A percentile compares a stretch with the other conserved stretches of the same genome.
Conservation (phyloP, 2,329 filamentous ascomycete species). For the Diaporthe ampelina region DNA sequence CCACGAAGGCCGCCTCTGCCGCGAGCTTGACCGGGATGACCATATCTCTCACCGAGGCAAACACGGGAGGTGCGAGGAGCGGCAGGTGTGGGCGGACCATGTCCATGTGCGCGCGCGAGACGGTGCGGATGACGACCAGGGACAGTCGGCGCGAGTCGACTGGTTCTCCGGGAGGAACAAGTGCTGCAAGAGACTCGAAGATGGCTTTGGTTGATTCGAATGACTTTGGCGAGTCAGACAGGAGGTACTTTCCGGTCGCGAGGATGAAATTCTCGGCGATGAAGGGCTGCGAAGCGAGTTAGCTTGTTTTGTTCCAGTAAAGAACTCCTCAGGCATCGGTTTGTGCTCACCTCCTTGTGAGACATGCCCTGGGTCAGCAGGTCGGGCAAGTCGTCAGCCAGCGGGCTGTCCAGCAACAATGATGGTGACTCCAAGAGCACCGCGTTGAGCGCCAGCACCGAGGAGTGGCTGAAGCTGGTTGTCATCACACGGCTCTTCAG, state of each 20-base stretch:
- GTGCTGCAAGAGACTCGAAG: slow-evolving; percentile 81
- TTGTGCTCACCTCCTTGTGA: slow-evolving; percentile 77
- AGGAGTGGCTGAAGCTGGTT: slow-evolving; percentile 80
- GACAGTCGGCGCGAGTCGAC: slow-evolving; percentile 88
- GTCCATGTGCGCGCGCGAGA: slow-evolving; percentile 84
- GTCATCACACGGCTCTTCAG: slow-evolving; percentile 84
- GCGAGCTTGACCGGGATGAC: slow-evolving; percentile 97
- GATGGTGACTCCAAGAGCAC: slow-evolving; percentile 85
- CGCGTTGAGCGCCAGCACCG: slow-evolving; percentile 89
- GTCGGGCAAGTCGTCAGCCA: slow-evolving; percentile 81
- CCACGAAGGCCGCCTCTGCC: slow-evolving; percentile 93
- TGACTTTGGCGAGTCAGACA: slow-evolving; percentile 75
- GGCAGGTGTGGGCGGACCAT: slow-evolving; percentile 85
- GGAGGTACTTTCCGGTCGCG: slow-evolving; percentile 90
- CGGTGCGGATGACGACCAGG: slow-evolving; percentile 88
- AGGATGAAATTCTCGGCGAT: slow-evolving; percentile 91
- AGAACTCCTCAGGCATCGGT: not conserved
- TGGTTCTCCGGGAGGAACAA: slow-evolving; percentile 83
- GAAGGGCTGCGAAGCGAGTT: slow-evolving; percentile 69
- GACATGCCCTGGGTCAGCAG: slow-evolving; percentile 84
- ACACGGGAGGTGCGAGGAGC: slow-evolving; percentile 85
- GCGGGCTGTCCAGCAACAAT: slow-evolving; percentile 73
- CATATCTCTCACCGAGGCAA: slow-evolving; percentile 88
- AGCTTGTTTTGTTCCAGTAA: not conserved
- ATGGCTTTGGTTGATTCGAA: slow-evolving; percentile 85